These are phyloP conservation scores for Phytophthora niederhauseri DNA, from an alignment of 352 stramenopile genomes.

Conservation along the genomic window DNA sequence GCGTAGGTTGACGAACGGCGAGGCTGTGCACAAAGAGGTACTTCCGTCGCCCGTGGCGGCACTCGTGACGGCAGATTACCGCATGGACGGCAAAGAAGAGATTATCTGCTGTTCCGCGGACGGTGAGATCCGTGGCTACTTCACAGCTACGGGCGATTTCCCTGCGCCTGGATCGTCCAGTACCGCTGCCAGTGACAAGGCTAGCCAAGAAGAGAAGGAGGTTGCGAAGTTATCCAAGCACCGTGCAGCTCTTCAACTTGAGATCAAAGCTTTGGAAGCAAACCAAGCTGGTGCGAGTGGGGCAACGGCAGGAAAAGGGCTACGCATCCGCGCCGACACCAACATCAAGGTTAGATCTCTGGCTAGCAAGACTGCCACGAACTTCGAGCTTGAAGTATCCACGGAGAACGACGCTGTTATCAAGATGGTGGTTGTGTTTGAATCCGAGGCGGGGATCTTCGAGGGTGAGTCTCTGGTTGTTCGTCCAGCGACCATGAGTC, in stretches of 20 bases:
- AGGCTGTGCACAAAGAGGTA: constrained; percentile 87
- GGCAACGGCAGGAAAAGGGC: constrained; percentile 36
- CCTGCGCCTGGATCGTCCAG: constrained; percentile 24
- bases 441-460: constrained; percentile 90
- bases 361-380: constrained; percentile 53
- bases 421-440: constrained; percentile 87
- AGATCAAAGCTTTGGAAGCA: constrained; percentile 80
- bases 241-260: constrained; percentile 73
- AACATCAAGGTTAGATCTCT: constrained; percentile 66
- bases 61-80: constrained; percentile 87
- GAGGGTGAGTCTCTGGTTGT: constrained; percentile 83
- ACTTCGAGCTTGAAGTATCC: constrained; percentile 82
- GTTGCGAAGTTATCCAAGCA: constrained; percentile 83
- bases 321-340: constrained; percentile 61
- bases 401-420: constrained; percentile 90
- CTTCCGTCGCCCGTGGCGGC: constrained; percentile 65
- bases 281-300: constrained; percentile 29
- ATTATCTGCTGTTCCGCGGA: constrained; percentile 88
- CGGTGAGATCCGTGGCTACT: constrained; percentile 83
- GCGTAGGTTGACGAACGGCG: constrained; percentile 71
- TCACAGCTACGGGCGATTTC: constrained; percentile 53
- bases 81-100: constrained; percentile 88
- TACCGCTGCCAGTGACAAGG: constrained; percentile 43
- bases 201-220: constrained; percentile 71
- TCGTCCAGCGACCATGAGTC: constrained; percentile 51